Percentiles rank a stretch among this genome's conserved stretches.
phyloP scores from a whole-genome alignment of 192 early-diverging fungal genomes.

The Entomortierella lignicola region DNA sequence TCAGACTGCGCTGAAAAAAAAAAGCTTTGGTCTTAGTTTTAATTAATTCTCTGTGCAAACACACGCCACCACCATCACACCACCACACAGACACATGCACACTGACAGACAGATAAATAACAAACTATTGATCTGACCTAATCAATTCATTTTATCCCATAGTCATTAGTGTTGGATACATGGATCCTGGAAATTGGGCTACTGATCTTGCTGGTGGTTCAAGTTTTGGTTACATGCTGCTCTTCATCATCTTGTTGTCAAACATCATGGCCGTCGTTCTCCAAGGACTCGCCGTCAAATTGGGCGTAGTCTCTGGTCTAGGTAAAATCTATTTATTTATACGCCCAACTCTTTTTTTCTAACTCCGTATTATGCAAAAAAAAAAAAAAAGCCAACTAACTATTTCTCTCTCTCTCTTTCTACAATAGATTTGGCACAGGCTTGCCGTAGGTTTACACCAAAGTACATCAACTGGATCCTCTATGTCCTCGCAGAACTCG shows the following conservation, averaged over 20 bases:
- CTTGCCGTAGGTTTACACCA: conserved; percentile 72
- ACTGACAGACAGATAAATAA: neutral
- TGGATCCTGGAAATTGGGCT: conserved; percentile 92
- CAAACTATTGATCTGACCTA: too few relatives aligned
- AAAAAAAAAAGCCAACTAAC: too few relatives aligned
- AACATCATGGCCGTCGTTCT: conserved; percentile 82
- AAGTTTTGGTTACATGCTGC: conserved; percentile 75
- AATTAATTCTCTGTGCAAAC: neutral
- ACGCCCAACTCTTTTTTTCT: neutral
- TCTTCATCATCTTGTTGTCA: conserved; percentile 80
- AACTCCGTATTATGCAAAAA: too few relatives aligned
- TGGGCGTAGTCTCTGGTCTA: conserved; percentile 78
- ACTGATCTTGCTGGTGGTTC: conserved; percentile 84
- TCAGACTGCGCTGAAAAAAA: too few relatives aligned
- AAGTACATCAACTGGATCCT: conserved; percentile 69
- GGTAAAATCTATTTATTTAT: conserved; percentile 38
- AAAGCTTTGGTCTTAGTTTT: too few relatives aligned
- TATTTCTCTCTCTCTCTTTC: too few relatives aligned
- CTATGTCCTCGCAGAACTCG: conserved; percentile 78
- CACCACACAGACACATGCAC: neutral
- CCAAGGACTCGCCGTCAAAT: conserved; percentile 80
- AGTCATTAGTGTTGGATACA: conserved; percentile 73
- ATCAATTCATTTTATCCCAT: neutral
- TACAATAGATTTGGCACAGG: conserved; percentile 72
- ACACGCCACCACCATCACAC: neutral